Evolutionary conservation across 768 basidiomycete species (phyloP).

Genomic region (Lentinula sp.): DNA sequence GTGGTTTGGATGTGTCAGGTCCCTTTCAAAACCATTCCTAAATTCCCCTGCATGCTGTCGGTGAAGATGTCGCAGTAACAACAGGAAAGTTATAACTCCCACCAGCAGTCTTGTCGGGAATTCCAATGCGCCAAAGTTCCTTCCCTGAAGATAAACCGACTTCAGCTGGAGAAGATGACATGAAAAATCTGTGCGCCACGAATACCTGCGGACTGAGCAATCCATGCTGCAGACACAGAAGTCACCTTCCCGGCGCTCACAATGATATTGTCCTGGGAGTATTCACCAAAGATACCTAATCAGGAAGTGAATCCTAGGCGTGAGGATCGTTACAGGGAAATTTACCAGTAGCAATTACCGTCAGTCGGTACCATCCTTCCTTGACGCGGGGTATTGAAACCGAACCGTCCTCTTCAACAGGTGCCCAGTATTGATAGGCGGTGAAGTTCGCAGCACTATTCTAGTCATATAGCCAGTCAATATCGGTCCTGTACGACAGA

Average conservation of each 20-base stretch:
- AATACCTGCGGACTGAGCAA: conserved; percentile 14
- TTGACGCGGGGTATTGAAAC: conserved; percentile 17
- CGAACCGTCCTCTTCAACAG: conserved; percentile 7
- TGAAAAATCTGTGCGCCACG: background rate
- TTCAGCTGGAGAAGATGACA: background rate
- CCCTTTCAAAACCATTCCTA: conserved; percentile 16
- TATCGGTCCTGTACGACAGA: background rate
- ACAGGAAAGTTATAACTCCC: conserved; percentile 10
- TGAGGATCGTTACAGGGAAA: background rate
- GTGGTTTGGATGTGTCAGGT: conserved; percentile 13
- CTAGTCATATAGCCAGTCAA: conserved; percentile 1
- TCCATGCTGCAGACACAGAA: conserved; percentile 12
- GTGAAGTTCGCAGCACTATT: conserved; percentile 15
- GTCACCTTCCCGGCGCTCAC: conserved; percentile 12
- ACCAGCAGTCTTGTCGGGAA: conserved; percentile 19
- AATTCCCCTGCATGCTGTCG: background rate
- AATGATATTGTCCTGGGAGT: conserved; percentile 15
- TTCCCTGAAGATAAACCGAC: background rate
- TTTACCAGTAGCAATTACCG: conserved; percentile 14
- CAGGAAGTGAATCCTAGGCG: background rate
- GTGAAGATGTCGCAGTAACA: no score
- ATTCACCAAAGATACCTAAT: conserved; percentile 21
- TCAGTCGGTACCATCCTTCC: conserved; percentile 20
- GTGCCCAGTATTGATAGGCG: conserved; percentile 21
- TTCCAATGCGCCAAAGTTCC: conserved; percentile 21